Evolutionary conservation across 192 early-diverging fungal species (phyloP), one percentile per base, ranked within the genome.

Genomic region (Spizellomyces punctatus): DNA sequence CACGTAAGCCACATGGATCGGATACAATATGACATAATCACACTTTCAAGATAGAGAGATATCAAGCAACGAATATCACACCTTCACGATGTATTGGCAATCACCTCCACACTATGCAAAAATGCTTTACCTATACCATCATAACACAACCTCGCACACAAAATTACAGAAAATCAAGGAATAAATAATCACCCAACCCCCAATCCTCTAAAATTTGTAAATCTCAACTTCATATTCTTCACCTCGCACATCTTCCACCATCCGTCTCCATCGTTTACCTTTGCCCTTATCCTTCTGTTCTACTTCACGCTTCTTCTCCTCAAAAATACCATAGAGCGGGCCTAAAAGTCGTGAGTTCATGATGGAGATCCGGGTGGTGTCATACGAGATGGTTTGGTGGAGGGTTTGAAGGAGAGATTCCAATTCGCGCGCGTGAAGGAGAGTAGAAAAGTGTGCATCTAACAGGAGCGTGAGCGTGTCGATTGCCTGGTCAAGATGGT

Each of bases 191-290:
- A 36, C 27, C 27, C 27, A 0, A 36, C 27, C 27, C 27, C 27
- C 27, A 0, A 36, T 36, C 27, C 27, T 36, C 27, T 36, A 69
- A n/a, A 72, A 10, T 52, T 46, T 46, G 43, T 66, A 74, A 43
- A 74, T 45, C 72, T 74, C 72, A 10, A 74, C 72, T 48, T 65
- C 57, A 58, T 74, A 74, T n/a, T 60, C 56, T 41, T 19, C 55
- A n/a, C 64, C 63, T 8, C 17, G 47, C 6, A 67, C 72, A 58
- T 74, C 64, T n/a, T 58, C 64, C 64, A 74, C 46, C 72, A 74
- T 67, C 45, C 65, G n/a, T 44, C 54, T 74, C 43, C 57, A 74
- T 22, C 71, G 41, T n/a, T 36, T 16, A 48, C 63, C 50, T 17
- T 59, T 46, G 4, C 43, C 14, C 60, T 71, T 47, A 0, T 70